Percentiles rank a stretch among this genome's conserved stretches.
These are phyloP conservation scores for Clarireedia homoeocarpa DNA, from an alignment of 2,329 filamentous ascomycete species.

Conservation along the genomic window DNA sequence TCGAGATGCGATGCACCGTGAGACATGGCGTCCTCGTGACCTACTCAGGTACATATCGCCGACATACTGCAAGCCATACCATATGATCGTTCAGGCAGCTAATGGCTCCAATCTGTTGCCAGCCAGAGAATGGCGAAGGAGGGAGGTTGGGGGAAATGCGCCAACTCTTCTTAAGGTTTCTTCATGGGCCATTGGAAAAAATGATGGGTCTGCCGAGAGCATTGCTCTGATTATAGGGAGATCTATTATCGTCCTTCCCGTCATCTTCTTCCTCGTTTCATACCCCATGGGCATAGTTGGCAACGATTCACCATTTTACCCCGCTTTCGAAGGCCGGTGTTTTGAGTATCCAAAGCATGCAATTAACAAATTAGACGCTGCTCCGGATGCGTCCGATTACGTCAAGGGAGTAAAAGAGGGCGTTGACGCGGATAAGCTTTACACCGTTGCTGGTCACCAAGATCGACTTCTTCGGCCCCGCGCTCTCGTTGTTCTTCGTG, in stretches of 20 bases:
- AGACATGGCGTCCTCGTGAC: slow-evolving; percentile 10
- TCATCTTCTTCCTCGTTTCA: slow-evolving; percentile 1
- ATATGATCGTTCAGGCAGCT: slow-evolving; percentile 9
- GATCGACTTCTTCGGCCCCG: slow-evolving; percentile 7
- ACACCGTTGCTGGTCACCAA: slow-evolving; percentile 3
- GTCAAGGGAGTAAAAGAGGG: not conserved
- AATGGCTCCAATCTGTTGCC: not conserved
- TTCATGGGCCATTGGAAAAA: slow-evolving; percentile 8
- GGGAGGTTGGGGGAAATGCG: slow-evolving; percentile 2
- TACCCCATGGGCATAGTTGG: slow-evolving; percentile 1
- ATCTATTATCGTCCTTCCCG: slow-evolving; percentile 5
- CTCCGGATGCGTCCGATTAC: not conserved
- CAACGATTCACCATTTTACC: not conserved
- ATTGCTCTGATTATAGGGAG: slow-evolving; percentile 2
- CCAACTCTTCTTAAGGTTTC: slow-evolving; percentile 7
- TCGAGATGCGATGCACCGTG: slow-evolving; percentile 4
- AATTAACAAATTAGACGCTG: slow-evolving; percentile 6
- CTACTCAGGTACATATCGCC: slow-evolving; percentile 10
- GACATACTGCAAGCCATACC: slow-evolving; percentile 8
- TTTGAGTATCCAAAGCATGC: slow-evolving; percentile 12
- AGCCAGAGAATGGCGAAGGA: slow-evolving; percentile 6
- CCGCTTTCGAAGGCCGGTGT: slow-evolving; percentile 3
- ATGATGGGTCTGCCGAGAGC: not conserved
- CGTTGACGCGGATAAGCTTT: slow-evolving; percentile 3
- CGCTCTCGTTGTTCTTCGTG: slow-evolving; percentile 4